Conservation (phyloP, 768 basidiomycete species). For the Symmetrospora coprosmae region DNA sequence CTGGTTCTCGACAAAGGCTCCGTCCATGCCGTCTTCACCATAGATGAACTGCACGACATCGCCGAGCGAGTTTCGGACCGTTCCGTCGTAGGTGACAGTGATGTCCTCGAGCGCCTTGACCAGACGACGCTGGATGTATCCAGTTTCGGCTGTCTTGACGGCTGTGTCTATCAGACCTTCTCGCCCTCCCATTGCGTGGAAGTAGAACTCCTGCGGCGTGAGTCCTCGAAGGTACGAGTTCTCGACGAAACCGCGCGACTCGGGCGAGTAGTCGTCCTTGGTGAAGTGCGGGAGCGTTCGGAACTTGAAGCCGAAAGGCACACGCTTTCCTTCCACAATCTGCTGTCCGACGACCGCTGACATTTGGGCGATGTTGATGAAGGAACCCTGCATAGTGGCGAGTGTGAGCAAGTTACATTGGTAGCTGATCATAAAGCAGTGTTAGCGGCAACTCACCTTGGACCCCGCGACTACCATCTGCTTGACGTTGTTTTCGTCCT, state of each 20-base stretch:
- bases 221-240: conserved; percentile 93
- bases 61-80: conserved; percentile 89
- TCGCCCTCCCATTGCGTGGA: conserved; percentile 99
- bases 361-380: conserved; percentile 99
- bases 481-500: conserved; percentile 99
- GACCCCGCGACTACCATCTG: conserved; percentile 99
- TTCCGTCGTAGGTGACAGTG: conserved; percentile 93
- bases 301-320: conserved; percentile 95
- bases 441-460: conserved; percentile 46
- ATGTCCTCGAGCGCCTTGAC: conserved; percentile 98
- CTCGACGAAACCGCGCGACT: conserved; percentile 95
- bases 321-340: conserved; percentile 92
- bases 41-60: conserved; percentile 93
- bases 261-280: conserved; percentile 96
- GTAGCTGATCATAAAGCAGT: no score
- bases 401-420: conserved; percentile 45
- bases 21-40: conserved; percentile 98
- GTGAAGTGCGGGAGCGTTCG: conserved; percentile 93
- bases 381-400: conserved; percentile 39
- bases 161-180: conserved; percentile 99
- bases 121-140: conserved; percentile 93
- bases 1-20: conserved; percentile 91
- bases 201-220: conserved; percentile 97
- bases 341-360: conserved; percentile 98
- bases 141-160: conserved; percentile 98